Evolutionary conservation across 371 early-diverging fungal species (phyloP).

Genomic region (Paraphysoderma sedebokerense): DNA sequence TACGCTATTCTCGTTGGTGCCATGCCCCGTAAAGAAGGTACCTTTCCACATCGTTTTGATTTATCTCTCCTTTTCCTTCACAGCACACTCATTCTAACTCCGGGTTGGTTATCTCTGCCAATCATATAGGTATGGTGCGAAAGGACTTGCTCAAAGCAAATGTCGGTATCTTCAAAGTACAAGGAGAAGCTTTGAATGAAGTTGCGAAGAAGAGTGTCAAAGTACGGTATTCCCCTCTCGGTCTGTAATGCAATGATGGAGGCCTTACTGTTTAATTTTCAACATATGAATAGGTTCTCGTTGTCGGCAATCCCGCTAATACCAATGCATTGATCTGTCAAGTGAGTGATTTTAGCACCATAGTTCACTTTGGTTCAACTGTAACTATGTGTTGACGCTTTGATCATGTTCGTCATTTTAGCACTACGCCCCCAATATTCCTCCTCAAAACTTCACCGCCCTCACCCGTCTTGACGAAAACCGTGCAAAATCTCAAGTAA

Average conservation of each 20-base stretch:
- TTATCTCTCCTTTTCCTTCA: no score
- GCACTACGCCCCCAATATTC: background rate
- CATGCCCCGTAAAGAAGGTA: background rate
- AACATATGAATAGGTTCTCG: no score
- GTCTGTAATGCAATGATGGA: no score
- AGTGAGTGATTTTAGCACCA: no score
- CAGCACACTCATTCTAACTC: no score
- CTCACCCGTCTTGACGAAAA: conserved; percentile 1
- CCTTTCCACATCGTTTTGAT: no score
- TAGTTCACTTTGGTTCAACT: no score
- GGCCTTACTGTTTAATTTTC: no score
- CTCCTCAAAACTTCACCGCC: background rate
- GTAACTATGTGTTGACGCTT: no score
- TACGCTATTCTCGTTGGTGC: background rate
- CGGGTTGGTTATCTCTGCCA: no score
- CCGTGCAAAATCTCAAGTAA: background rate
- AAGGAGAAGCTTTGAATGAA: background rate
- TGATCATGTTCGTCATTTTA: no score
- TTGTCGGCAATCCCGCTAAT: conserved; percentile 1
- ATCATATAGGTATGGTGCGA: conserved; percentile 1
- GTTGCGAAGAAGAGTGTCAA: background rate
- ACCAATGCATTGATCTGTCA: background rate
- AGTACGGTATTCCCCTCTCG: no score
- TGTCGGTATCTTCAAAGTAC: background rate
- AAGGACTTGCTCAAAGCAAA: background rate